phyloP scores from a whole-genome alignment of 805 yeast species.

The Candida nitratophila region DNA sequence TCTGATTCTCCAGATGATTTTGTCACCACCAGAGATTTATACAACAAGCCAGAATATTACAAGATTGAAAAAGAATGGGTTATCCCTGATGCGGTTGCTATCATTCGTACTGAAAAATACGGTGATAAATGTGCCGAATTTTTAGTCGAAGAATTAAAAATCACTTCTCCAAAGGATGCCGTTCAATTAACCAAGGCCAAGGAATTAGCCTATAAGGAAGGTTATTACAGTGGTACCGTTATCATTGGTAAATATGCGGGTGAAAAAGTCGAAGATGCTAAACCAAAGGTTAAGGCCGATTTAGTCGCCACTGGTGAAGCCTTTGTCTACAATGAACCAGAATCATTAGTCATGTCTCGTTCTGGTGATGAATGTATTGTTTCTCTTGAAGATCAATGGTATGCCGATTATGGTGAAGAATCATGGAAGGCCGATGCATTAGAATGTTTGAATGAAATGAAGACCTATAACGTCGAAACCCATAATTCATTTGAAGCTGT shows the following conservation, averaged over 20 bases:
- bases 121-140: constrained; percentile 86
- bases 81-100: constrained; percentile 58
- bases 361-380: constrained; percentile 97
- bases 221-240: constrained; percentile 86
- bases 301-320: constrained; percentile 72
- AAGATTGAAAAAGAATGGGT: constrained; percentile 86
- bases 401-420: constrained; percentile 93
- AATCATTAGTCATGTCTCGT: constrained; percentile 80
- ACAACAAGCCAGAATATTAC: constrained; percentile 86
- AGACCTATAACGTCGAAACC: constrained; percentile 76
- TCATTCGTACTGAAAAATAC: constrained; percentile 74
- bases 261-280: constrained; percentile 85
- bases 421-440: constrained; percentile 77
- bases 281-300: constrained; percentile 79
- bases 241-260: constrained; percentile 78
- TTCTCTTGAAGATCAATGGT: constrained; percentile 98
- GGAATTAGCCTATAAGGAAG: constrained; percentile 94
- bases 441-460: constrained; percentile 70
- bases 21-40: constrained; percentile 77
- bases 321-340: constrained; percentile 92
- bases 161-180: constrained; percentile 89
- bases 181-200: constrained; percentile 86
- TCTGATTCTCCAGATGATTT: constrained; percentile 98
- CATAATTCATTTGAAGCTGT: constrained; percentile 90
- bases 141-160: constrained; percentile 79